Base-by-base conservation (phyloP, 305 asterid genomes). In the Solanum hybrid region DNA sequence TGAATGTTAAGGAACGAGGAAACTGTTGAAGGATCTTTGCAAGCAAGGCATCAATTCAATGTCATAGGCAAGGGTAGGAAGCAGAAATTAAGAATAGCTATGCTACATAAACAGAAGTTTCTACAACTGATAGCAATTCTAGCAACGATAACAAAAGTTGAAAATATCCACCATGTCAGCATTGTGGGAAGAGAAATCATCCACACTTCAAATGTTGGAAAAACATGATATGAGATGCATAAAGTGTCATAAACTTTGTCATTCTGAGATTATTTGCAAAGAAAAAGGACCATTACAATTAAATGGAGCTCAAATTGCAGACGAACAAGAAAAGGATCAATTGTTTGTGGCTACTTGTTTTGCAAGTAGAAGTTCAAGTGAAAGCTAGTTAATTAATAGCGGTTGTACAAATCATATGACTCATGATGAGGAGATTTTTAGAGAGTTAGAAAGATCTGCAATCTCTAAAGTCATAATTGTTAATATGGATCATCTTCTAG, bases 391-490 rank as follows among this genome's bases (percentile, higher is more conserved):
- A 31, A 60, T 89, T 77, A 38, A 78, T 10, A 89, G 11, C 10
- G 38, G 82, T 27, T 86, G 79, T 8, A 86, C 89, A 15, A 89
- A 37, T 14, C 71, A 90, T 36, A 79, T 90, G 85, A 79, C 71
- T 2, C 4, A 60, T 78, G 91, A 87, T 12, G 4, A 14, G 24
- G 35, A 56, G 0, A 89, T 78, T 78, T 79, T 90, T 60, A 42
- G 37, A 64, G 24, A 66, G 31, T 66, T 66, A n/a, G 14, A 66
- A 10, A 69, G 10, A 40, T 38, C 17, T 29, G 17, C 1, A 14
- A 5, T 51, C 31, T 42, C 75, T 26, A 77, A 75, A 71, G 87
- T 78, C 13, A 66, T 34, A 38, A 86, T 78, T 24, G 7, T 51
- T 19, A 89, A 78, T 27, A 79, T 15, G 13, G 35, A 34, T n/a